phyloP scores from a whole-genome alignment of 352 stramenopile genomes.

The Globisporangium carolinianum region DNA sequence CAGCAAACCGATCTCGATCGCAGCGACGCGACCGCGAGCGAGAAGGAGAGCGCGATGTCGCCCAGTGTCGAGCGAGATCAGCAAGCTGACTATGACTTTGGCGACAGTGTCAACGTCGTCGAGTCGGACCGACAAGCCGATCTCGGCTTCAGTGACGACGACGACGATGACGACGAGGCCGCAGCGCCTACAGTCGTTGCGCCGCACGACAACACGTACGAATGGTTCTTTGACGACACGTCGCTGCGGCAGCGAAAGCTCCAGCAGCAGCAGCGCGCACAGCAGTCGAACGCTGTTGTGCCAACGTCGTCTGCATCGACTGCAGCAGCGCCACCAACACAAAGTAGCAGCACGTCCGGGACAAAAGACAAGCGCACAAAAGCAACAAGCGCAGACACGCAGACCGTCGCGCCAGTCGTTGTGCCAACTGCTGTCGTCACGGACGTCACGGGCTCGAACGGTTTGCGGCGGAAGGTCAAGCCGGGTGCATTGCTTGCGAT shows the following conservation, averaged over 20 bases:
- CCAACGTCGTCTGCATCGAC: neutral
- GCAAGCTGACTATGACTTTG: too few species aligned
- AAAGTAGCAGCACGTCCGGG: neutral
- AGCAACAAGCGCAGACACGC: neutral
- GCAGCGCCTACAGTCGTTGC: neutral
- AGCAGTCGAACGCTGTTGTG: neutral
- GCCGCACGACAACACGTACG: conserved; percentile 11
- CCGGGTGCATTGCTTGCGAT: conserved; percentile 17
- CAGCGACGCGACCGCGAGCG: neutral
- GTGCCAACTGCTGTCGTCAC: neutral
- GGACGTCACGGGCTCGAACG: conserved; percentile 30
- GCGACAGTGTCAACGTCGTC: neutral
- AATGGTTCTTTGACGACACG: conserved; percentile 12
- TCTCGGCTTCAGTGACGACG: conserved; percentile 20
- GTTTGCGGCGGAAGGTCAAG: conserved; percentile 23
- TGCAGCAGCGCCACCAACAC: neutral
- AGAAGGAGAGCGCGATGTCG: neutral
- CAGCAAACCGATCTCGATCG: too few species aligned
- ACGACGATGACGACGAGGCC: conserved; percentile 24
- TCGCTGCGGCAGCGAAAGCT: conserved; percentile 10
- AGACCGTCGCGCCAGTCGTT: neutral
- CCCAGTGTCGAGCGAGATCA: too few species aligned
- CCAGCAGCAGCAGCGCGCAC: neutral
- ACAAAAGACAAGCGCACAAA: neutral
- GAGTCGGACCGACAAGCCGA: conserved; percentile 3